Conservation (phyloP, 768 basidiomycete genomes). For the Hygrocybe coccinea region DNA sequence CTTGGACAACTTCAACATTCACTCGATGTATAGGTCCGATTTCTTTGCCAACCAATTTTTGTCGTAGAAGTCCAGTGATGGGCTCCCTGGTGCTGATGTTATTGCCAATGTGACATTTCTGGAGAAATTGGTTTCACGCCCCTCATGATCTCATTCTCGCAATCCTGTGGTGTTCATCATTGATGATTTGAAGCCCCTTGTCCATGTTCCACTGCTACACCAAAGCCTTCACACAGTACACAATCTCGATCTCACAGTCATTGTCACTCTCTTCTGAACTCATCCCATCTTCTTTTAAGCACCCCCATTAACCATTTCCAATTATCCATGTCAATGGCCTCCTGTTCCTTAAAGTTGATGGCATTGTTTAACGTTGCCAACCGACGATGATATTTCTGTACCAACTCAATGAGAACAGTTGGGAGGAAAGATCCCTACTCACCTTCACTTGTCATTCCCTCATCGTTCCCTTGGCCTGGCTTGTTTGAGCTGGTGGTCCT, state of each 20-base stretch:
- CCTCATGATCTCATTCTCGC: not conserved
- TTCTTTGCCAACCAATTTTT: not conserved
- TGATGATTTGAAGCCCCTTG: not conserved
- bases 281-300: slow-evolving; percentile 1
- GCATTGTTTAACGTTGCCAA: not conserved
- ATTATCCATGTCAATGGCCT: not conserved
- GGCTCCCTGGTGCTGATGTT: not conserved
- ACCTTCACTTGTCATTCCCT: too few species aligned
- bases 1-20: not conserved
- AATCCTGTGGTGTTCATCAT: not conserved
- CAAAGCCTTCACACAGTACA: not conserved
- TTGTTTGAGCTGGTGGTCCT: not conserved
- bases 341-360: not conserved
- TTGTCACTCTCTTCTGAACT: slow-evolving; percentile 5
- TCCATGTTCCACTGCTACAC: not conserved
- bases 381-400: not conserved
- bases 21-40: not conserved
- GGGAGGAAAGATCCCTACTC: not conserved
- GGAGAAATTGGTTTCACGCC: not conserved
- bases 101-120: not conserved
- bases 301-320: slow-evolving; percentile 1
- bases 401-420: not conserved
- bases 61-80: not conserved
- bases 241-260: not conserved
- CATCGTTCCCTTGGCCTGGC: too few species aligned